Base-by-base conservation (phyloP, 1,284 basidiomycete species). In the Apiotrichum montevideense region DNA sequence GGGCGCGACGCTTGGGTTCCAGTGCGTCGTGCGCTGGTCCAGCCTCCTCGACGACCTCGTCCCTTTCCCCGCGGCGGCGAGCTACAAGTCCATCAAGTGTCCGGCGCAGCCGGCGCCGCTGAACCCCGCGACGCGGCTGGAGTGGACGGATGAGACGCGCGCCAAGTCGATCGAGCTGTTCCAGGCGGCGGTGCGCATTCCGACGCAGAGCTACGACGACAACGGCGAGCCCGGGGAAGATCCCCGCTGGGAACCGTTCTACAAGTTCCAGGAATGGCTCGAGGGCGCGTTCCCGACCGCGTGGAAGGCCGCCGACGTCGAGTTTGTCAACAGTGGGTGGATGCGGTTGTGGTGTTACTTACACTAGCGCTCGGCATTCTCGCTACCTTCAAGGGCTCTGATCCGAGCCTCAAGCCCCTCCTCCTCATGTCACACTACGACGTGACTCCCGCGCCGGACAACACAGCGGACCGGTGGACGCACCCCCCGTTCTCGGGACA, bases 321-420 rank as follows among this genome's bases (percentile, higher is more conserved):
- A 76, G 54, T 69, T 72, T 37, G 73, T 81, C 62, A 79, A 81
- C 63, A 68, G 70, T 72, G 47, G 46, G 69, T 13, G n/a, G n/a
- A 46, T 33, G 43, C 5, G 34, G 13, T 48, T 8, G 37, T 44
- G 35, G 8, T 10, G 6, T 45, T 41, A 32, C 45, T n/a, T 11
- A 14, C 46, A 29, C 29, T 29, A 71, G 69, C 71, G 1, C 72
- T 79, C 35, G 80, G 78, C 35, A 75, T 80, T 34, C 53, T 80
- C 6, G 77, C 77, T 52, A 80, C 79, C 0, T 75, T 79, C 59
- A 52, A 75, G 41, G 80, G 80, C 3, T 69, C 71, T 4, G 76
- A 81, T 52, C 57, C 66, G 6, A 59, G 62, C n/a, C 72, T 81
- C 48, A 79, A 80, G 57, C 80, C 80, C 0, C 64, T 79, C 7